Evolutionary conservation across 805 yeast genomes (phyloP).

Genomic region (Metschnikowia sp.): DNA sequence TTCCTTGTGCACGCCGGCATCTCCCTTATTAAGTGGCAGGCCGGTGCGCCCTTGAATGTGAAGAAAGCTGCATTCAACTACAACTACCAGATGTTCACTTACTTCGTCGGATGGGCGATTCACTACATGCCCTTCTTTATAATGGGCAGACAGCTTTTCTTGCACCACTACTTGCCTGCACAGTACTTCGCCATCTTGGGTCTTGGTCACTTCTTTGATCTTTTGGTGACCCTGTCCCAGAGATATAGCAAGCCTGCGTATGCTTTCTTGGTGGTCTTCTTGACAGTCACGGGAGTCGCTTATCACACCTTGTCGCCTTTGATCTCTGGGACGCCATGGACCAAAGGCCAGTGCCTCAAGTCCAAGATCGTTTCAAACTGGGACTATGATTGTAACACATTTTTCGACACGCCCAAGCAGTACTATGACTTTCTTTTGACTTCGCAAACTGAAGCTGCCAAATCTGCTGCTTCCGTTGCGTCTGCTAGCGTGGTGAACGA

Average conservation of each 20-base stretch:
- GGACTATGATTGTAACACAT: conserved; percentile 84
- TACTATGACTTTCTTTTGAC: conserved; percentile 18
- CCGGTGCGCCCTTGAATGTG: conserved; percentile 39
- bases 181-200: conserved; percentile 82
- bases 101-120: conserved; percentile 64
- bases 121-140: conserved; percentile 76
- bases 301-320: conserved; percentile 67
- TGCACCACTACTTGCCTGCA: conserved; percentile 93
- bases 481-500: conserved; percentile 9
- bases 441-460: not conserved
- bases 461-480: conserved; percentile 8
- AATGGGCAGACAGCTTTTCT: conserved; percentile 90
- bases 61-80: conserved; percentile 59
- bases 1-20: conserved; percentile 49
- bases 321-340: conserved; percentile 80
- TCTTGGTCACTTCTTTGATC: conserved; percentile 64
- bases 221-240: conserved; percentile 37
- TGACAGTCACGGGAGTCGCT: conserved; percentile 48
- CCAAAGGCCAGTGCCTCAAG: conserved; percentile 58
- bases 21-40: conserved; percentile 60
- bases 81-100: conserved; percentile 60
- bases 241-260: conserved; percentile 45
- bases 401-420: conserved; percentile 31
- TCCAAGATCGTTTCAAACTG: conserved; percentile 62
- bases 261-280: conserved; percentile 44